Percentiles rank a stretch among this genome's conserved stretches.
Evolutionary conservation across 441 rosid species (phyloP).

Genomic region (Oxalis stricta): DNA sequence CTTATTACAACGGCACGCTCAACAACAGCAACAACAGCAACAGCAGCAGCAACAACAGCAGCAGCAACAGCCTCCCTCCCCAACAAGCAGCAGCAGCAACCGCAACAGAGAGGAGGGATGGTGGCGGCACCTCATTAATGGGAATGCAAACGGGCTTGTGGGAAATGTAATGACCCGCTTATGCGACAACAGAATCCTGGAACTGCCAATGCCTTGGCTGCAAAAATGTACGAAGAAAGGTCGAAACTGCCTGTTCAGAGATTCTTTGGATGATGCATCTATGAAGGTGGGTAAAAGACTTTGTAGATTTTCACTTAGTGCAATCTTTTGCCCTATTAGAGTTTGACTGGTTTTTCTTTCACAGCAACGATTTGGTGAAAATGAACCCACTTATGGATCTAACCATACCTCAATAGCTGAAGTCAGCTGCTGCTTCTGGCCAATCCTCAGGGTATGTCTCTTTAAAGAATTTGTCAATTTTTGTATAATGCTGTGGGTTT

Average conservation of each 20-base stretch:
- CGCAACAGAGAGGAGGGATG: slow-evolving; percentile 53
- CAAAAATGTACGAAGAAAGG: slow-evolving; percentile 74
- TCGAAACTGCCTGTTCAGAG: slow-evolving; percentile 62
- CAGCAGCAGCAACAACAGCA: slow-evolving; percentile 42
- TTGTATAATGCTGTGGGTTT: slow-evolving; percentile 1
- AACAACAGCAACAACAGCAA: slow-evolving; percentile 39
- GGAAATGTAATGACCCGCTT: slow-evolving; percentile 60
- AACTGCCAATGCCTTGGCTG: slow-evolving; percentile 61
- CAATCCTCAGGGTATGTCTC: slow-evolving; percentile 75
- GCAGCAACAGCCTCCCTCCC: slow-evolving; percentile 20
- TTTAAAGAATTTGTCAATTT: no score
- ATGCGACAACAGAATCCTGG: slow-evolving; percentile 66
- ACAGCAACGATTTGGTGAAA: slow-evolving; percentile 62
- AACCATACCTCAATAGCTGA: slow-evolving; percentile 64
- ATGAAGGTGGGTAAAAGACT: slow-evolving; percentile 43
- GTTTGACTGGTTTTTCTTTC: slow-evolving; percentile 6
- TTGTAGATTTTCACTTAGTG: no score
- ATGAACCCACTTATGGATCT: slow-evolving; percentile 71
- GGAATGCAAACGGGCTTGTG: slow-evolving; percentile 49
- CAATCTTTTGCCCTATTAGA: no score
- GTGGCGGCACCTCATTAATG: slow-evolving; percentile 54
- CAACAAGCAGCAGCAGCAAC: slow-evolving; percentile 34
- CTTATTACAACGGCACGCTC: slow-evolving; percentile 37
- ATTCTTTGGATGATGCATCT: slow-evolving; percentile 57
- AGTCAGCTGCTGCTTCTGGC: slow-evolving; percentile 53